These are phyloP conservation scores for Paradendryphiella salina DNA, from an alignment of 2,329 filamentous ascomycete species.

Conservation along the genomic window DNA sequence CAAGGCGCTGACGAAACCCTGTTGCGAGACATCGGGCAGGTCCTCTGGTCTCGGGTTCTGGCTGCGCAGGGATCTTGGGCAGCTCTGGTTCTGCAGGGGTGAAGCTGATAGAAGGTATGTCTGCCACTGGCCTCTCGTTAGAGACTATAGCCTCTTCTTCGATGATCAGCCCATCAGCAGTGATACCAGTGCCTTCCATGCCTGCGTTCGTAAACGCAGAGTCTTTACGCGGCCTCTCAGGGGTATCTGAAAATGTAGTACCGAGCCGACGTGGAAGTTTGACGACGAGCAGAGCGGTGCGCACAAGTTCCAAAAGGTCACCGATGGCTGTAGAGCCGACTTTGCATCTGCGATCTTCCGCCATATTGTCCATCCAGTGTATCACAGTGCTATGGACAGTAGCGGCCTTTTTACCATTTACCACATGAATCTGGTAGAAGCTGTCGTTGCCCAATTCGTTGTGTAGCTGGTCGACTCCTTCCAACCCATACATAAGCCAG, in stretches of 20 bases:
- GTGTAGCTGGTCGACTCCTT: conserved; percentile 5
- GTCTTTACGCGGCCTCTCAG: neutral
- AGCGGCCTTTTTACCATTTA: neutral
- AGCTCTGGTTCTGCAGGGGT: neutral
- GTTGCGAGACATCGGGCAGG: neutral
- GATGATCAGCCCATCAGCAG: neutral
- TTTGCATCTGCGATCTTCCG: conserved; percentile 1
- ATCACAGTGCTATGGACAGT: neutral
- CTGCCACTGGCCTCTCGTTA: neutral
- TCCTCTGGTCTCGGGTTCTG: neutral
- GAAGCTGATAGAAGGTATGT: neutral
- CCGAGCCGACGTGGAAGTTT: conserved; percentile 3
- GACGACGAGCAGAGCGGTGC: conserved; percentile 7
- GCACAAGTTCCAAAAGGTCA: conserved; percentile 11
- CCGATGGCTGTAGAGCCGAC: conserved; percentile 4
- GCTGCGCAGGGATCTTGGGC: neutral
- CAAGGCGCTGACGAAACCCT: neutral
- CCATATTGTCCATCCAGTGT: conserved; percentile 10
- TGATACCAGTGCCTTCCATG: neutral
- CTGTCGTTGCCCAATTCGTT: neutral
- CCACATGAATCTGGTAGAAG: neutral
- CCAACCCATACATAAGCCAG: conserved; percentile 25
- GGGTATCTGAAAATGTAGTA: neutral
- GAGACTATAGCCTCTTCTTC: neutral
- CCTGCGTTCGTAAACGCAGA: neutral